Percentiles rank a stretch among this genome's conserved stretches.
Conservation (phyloP, 106 monocot species). For the Hemerocallis citrina region DNA sequence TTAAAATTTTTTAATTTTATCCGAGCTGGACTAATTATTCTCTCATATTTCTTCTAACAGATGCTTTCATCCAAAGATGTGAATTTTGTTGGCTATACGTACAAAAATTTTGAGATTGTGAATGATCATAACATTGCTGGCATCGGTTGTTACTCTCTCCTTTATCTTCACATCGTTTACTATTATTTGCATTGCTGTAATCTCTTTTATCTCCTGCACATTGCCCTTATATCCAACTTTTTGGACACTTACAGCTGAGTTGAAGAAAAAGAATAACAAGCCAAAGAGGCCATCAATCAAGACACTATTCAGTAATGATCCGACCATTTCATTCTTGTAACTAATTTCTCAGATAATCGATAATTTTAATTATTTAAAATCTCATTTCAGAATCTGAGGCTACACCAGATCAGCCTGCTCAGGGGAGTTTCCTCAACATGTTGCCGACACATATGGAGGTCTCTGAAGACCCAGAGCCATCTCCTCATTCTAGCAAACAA, state of each 20-base stretch:
- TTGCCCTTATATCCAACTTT: background rate
- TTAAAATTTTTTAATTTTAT: background rate
- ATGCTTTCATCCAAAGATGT: constrained; percentile 58
- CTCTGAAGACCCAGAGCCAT: constrained; percentile 53
- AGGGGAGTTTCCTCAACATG: constrained; percentile 79
- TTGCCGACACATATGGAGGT: constrained; percentile 72
- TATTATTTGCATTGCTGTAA: background rate
- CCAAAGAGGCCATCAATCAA: constrained; percentile 59
- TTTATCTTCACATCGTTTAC: background rate
- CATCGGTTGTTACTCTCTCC: constrained; percentile 24
- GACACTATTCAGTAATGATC: constrained; percentile 40
- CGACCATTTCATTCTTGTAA: background rate
- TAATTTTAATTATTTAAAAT: background rate
- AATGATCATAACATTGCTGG: constrained; percentile 38
- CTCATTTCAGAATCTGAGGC: constrained; percentile 26
- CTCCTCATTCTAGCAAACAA: constrained; percentile 46
- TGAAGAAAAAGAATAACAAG: constrained; percentile 56
- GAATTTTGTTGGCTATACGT: constrained; percentile 59
- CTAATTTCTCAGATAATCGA: background rate
- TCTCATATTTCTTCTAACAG: constrained; percentile 17
- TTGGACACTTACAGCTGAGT: constrained; percentile 29
- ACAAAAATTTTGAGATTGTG: constrained; percentile 56
- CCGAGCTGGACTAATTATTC: background rate
- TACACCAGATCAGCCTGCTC: constrained; percentile 37
- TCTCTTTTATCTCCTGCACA: background rate